These are phyloP conservation scores for Acorus calamus DNA, from an alignment of 106 monocot species.

Conservation along the genomic window DNA sequence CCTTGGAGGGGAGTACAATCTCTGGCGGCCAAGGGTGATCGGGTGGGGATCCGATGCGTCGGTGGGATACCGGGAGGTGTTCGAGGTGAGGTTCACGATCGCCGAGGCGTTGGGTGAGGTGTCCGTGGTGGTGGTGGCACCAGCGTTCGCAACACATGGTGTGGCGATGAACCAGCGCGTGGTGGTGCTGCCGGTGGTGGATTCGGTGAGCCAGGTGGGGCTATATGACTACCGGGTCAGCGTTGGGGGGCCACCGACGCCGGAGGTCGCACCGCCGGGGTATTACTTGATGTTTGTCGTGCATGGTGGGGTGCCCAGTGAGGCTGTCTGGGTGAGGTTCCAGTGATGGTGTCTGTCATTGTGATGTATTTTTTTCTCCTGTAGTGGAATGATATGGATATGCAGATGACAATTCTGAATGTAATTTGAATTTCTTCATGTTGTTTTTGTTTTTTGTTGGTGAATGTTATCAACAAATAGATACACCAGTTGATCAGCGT, in stretches of 20 bases:
- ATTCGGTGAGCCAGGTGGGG: conserved; percentile 9
- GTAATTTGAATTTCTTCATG: too few species aligned
- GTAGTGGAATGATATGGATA: too few species aligned
- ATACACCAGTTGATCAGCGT: too few species aligned
- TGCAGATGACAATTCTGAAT: too few species aligned
- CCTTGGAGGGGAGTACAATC: conserved; percentile 10
- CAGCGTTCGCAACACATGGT: conserved; percentile 53
- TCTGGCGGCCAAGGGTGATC: conserved; percentile 13
- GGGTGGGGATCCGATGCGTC: conserved; percentile 15
- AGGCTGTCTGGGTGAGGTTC: conserved; percentile 39
- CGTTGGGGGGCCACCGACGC: conserved; percentile 27
- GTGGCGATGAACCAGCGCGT: conserved; percentile 67
- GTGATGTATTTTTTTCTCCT: too few species aligned
- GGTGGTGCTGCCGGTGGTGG: conserved; percentile 26
- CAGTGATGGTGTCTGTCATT: not conserved
- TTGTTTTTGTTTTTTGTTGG: too few species aligned
- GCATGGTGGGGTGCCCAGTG: conserved; percentile 46
- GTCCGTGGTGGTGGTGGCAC: conserved; percentile 29
- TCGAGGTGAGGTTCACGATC: conserved; percentile 5
- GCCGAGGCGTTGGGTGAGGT: not conserved
- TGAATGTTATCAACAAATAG: too few species aligned
- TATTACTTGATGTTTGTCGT: conserved; percentile 72
- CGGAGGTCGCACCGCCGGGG: conserved; percentile 56
- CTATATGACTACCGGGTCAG: conserved; percentile 18
- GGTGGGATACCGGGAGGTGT: conserved; percentile 18